Conservation (phyloP, 345 rosid genomes). For the Eucalyptus albens region DNA sequence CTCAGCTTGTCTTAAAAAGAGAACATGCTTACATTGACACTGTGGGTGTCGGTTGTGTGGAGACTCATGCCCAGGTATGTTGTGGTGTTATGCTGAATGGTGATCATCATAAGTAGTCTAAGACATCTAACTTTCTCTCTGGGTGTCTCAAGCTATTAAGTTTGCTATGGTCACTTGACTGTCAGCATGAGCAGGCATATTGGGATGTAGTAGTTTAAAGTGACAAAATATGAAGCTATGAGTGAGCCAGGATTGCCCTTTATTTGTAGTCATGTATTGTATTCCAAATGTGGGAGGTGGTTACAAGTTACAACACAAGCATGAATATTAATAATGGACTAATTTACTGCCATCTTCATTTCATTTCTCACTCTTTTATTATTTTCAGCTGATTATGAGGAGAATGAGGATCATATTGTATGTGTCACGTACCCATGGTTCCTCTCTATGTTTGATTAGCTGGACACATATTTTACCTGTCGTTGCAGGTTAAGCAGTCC, state of each 20-base stretch:
- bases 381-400: neutral
- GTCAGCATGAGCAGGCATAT: neutral
- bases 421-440: neutral
- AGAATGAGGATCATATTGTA: neutral
- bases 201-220: neutral
- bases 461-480: neutral
- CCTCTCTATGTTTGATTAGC: neutral
- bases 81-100: neutral
- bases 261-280: neutral
- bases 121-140: neutral
- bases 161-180: neutral
- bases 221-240: neutral
- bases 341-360: neutral
- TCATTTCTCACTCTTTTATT: neutral
- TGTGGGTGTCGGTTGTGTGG: constrained; percentile 60
- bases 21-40: constrained; percentile 76
- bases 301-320: neutral
- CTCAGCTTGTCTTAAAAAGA: constrained; percentile 86
- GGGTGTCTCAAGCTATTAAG: neutral
- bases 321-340: neutral
- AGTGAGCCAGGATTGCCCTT: neutral
- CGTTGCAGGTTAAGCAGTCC: constrained; percentile 67
- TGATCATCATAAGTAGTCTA: neutral
- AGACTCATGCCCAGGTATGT: constrained; percentile 73
- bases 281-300: neutral